phyloP scores from a whole-genome alignment of 805 yeast genomes.

The Candida piceae region DNA sequence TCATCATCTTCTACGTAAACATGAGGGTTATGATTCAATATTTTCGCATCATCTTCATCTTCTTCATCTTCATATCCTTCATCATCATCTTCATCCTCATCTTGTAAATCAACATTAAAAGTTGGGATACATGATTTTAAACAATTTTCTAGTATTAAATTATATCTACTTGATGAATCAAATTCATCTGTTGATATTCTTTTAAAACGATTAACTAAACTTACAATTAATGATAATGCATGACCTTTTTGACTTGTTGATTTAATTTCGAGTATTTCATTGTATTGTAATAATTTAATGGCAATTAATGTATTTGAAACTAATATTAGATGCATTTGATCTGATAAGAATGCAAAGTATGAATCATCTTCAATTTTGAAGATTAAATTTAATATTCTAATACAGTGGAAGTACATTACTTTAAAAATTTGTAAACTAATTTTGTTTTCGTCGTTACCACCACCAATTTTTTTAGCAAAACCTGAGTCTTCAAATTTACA shows the following conservation, averaged over 20 bases:
- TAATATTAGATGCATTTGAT: conserved; percentile 56
- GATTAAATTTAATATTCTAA: conserved; percentile 36
- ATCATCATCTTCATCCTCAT: conserved; percentile 2
- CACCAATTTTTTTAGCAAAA: conserved; percentile 5
- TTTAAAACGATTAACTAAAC: conserved; percentile 12
- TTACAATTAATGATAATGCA: conserved; percentile 6
- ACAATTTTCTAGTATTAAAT: conserved; percentile 4
- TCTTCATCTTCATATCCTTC: conserved; percentile 1
- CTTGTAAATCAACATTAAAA: not conserved
- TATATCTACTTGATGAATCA: conserved; percentile 9
- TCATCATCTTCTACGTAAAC: conserved; percentile 4
- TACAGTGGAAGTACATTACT: conserved; percentile 36
- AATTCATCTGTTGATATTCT: conserved; percentile 8
- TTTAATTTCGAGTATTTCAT: conserved; percentile 4
- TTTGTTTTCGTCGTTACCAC: no score
- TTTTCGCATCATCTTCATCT: not conserved
- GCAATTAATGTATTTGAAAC: conserved; percentile 38
- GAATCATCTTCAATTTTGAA: conserved; percentile 38
- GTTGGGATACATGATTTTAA: conserved; percentile 6
- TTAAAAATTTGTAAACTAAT: conserved; percentile 6
- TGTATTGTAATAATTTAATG: conserved; percentile 23
- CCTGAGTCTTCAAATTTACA: not conserved
- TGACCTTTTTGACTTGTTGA: conserved; percentile 2
- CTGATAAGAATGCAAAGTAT: conserved; percentile 66
- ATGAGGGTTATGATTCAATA: not conserved